A percentile compares a stretch with the other conserved stretches of the same genome.
Conservation (phyloP, 1,139 yeast genomes). For the Arxiozyma slooffiae region DNA sequence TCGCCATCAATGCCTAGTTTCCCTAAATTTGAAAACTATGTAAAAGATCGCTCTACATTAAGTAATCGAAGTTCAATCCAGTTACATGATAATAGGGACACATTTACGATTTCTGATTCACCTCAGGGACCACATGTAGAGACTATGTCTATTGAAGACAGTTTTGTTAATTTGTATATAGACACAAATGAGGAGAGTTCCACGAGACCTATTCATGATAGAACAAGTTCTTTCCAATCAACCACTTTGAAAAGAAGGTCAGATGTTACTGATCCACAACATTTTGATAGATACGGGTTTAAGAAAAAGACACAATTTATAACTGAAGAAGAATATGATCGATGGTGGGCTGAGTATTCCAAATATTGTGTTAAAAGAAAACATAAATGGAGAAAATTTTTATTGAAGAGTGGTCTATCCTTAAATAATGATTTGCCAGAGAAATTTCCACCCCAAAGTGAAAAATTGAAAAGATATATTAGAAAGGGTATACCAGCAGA, state of each 20-base stretch:
- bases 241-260: conserved; percentile 7
- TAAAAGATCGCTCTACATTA: background rate
- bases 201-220: background rate
- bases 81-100: background rate
- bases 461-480: conserved; percentile 67
- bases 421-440: conserved; percentile 31
- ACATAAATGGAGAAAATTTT: conserved; percentile 61
- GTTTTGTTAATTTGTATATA: conserved; percentile 3
- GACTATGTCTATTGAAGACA: background rate
- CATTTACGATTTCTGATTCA: background rate
- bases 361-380: conserved; percentile 53
- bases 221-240: background rate
- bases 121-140: background rate
- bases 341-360: conserved; percentile 66
- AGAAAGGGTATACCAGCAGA: conserved; percentile 92
- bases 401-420: conserved; percentile 60
- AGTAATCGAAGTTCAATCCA: background rate
- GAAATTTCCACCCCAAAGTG: conserved; percentile 36
- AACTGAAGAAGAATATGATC: conserved; percentile 49
- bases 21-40: background rate
- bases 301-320: conserved; percentile 50
- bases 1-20: conserved; percentile 4
- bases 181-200: background rate
- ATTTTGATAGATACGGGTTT: conserved; percentile 77
- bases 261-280: conserved; percentile 8